Conservation (phyloP, 306 rosid genomes). For the Quercus rubra region DNA sequence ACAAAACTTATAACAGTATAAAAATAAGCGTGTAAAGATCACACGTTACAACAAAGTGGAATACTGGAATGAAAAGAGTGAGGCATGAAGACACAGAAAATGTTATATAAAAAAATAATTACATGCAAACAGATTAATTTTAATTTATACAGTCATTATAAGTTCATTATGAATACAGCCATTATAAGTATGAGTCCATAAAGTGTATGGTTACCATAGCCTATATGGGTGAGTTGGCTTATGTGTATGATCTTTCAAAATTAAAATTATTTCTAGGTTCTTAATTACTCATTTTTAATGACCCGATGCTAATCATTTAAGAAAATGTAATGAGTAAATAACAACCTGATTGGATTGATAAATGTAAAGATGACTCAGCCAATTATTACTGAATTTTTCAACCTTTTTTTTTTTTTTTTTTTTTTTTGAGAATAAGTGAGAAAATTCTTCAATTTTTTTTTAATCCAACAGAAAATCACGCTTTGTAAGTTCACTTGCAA, state of each 20-base stretch:
- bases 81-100: not conserved
- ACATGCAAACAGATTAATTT: not conserved
- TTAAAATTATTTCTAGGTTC: not conserved
- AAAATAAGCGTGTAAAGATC: not conserved
- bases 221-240: not conserved
- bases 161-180: not conserved
- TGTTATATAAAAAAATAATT: not conserved
- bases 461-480: not conserved
- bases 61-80: not conserved
- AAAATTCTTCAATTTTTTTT: not conserved
- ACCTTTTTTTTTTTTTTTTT: too few relatives aligned
- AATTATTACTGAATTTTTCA: not conserved
- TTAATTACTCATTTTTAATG: not conserved
- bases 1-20: not conserved
- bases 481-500: not conserved
- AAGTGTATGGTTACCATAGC: not conserved
- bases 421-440: too few relatives aligned
- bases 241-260: not conserved
- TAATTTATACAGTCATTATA: not conserved
- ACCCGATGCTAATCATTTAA: not conserved
- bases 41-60: not conserved
- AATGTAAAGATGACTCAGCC: not conserved
- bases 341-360: not conserved
- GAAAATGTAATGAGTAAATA: not conserved
- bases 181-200: not conserved